Percentiles rank a stretch among this genome's conserved stretches.
Evolutionary conservation across 1,139 yeast genomes (phyloP).

Genomic region (Kodamaea alishanica): DNA sequence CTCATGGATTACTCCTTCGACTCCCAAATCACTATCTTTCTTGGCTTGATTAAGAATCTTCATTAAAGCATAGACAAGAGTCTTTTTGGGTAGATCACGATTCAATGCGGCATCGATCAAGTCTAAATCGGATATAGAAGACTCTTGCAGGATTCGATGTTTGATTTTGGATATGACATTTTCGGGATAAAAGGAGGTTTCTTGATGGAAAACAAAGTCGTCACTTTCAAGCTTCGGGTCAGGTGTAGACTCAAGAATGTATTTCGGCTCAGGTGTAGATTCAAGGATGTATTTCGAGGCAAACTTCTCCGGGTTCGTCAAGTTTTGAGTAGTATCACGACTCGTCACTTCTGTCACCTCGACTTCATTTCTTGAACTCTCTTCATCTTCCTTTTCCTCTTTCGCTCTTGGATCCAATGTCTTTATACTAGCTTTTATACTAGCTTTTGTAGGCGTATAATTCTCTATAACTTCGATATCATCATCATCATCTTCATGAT

Average conservation of each 20-base stretch:
- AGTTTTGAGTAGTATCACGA: neutral
- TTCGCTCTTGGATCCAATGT: conserved; percentile 11
- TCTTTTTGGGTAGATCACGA: no score
- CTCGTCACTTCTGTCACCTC: no score
- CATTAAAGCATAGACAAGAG: no score
- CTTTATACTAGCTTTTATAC: neutral
- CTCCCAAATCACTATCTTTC: no score
- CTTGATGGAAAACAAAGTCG: neutral
- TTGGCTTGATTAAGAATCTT: no score
- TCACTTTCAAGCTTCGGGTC: neutral
- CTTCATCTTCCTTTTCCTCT: conserved; percentile 8
- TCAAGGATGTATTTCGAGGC: conserved; percentile 3
- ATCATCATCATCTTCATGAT: conserved; percentile 10
- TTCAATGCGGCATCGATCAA: no score
- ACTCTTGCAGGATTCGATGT: neutral
- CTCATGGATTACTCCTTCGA: no score
- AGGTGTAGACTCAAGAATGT: conserved; percentile 5
- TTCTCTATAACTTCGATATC: conserved; percentile 15
- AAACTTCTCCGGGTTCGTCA: conserved; percentile 2
- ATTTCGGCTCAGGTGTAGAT: conserved; percentile 4
- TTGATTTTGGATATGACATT: conserved; percentile 2
- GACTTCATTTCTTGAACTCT: no score
- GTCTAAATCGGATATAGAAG: no score
- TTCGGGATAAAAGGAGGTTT: neutral
- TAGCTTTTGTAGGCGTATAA: conserved; percentile 1